Conservation (phyloP, 2,329 filamentous ascomycete species). For the Aureobasidium sp. region DNA sequence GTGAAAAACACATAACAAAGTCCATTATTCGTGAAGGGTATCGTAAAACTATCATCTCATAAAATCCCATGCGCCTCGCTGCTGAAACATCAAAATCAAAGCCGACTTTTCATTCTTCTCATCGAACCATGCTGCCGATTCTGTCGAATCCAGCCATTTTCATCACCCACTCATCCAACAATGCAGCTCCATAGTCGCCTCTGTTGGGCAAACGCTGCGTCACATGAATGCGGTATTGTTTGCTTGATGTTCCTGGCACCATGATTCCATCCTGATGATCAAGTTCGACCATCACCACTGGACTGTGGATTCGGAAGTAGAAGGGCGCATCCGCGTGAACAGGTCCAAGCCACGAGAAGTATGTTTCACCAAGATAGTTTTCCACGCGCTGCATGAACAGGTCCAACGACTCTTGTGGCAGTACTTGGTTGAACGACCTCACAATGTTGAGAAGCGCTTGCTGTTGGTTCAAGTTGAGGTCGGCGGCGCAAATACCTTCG, state of each 20-base stretch:
- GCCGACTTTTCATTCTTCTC: not conserved
- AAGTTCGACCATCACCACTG: conserved; percentile 64
- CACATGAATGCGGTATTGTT: conserved; percentile 73
- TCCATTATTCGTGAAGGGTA: conserved; percentile 9
- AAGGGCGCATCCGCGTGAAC: conserved; percentile 59
- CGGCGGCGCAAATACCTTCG: conserved; percentile 52
- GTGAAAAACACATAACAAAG: not conserved
- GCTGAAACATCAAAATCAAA: not conserved
- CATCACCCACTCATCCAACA: conserved; percentile 11
- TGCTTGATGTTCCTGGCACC: conserved; percentile 59
- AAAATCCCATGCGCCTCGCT: conserved; percentile 1
- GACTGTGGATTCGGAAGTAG: conserved; percentile 69
- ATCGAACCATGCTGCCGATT: conserved; percentile 9
- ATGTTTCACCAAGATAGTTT: conserved; percentile 54
- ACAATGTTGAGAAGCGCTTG: conserved; percentile 47
- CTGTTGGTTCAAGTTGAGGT: conserved; percentile 40
- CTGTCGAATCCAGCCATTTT: conserved; percentile 10
- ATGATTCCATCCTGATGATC: conserved; percentile 67
- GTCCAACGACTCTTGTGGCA: conserved; percentile 47
- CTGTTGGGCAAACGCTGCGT: conserved; percentile 61
- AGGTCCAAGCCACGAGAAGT: conserved; percentile 69
- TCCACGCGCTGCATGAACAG: conserved; percentile 47
- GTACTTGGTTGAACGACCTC: conserved; percentile 56
- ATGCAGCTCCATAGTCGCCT: conserved; percentile 60
- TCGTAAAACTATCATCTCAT: not conserved